phyloP scores from a whole-genome alignment of 164 flowering plant genomes.

The Cinnamomum micranthum region DNA sequence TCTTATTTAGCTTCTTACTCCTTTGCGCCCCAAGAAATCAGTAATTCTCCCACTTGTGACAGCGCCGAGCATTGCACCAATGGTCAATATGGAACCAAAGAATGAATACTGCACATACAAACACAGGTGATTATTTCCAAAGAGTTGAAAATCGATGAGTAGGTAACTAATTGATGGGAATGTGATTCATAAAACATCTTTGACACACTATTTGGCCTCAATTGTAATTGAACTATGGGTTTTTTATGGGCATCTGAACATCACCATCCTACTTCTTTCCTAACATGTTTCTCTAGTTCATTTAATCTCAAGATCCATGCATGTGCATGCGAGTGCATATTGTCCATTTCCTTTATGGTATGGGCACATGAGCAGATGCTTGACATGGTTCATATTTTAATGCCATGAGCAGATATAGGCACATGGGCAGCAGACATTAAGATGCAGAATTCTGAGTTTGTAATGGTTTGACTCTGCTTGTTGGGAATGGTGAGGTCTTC shows the following conservation, averaged over 20 bases:
- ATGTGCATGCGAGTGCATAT: neutral
- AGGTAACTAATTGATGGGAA: neutral
- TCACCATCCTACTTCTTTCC: neutral
- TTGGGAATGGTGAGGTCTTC: too few relatives aligned
- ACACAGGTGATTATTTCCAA: neutral
- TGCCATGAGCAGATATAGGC: too few relatives aligned
- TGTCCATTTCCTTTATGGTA: too few relatives aligned
- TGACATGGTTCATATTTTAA: too few relatives aligned
- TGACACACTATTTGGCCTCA: too few relatives aligned
- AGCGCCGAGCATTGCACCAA: constrained; percentile 36
- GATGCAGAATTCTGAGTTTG: too few relatives aligned
- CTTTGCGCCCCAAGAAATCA: constrained; percentile 24
- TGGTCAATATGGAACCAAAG: constrained; percentile 27
- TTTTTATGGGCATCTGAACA: neutral
- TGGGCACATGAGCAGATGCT: neutral
- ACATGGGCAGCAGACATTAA: too few relatives aligned
- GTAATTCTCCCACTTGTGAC: constrained; percentile 27
- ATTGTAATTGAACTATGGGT: too few relatives aligned
- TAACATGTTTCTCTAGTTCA: neutral
- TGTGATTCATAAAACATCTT: neutral
- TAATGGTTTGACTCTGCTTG: too few relatives aligned
- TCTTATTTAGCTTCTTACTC: constrained; percentile 13
- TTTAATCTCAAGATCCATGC: neutral
- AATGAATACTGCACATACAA: constrained; percentile 23
- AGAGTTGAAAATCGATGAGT: neutral